A percentile compares a stretch with the other conserved stretches of the same genome.
Conservation (phyloP, 2,329 filamentous ascomycete species). For the Coniochaeta sp. region DNA sequence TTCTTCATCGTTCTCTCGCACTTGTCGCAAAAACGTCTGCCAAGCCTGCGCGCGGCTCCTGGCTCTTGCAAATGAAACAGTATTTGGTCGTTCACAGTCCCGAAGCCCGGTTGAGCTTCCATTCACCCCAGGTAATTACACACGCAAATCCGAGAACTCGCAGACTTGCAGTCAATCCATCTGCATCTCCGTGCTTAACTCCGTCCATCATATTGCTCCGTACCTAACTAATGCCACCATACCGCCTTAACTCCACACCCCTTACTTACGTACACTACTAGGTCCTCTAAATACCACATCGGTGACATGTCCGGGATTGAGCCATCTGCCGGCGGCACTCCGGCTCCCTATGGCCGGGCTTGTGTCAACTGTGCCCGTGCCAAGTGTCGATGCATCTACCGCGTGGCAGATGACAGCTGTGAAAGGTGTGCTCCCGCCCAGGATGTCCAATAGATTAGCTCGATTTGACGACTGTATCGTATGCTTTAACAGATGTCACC, state of each 20-base stretch:
- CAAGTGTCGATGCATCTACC: constrained; percentile 41
- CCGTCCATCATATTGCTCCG: not conserved
- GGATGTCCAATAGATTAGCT: not conserved
- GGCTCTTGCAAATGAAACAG: not conserved
- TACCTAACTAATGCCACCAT: not conserved
- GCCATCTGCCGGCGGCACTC: not conserved
- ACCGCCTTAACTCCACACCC: not conserved
- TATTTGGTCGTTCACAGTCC: not conserved
- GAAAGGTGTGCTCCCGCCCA: constrained; percentile 17
- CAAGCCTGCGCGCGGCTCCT: not conserved
- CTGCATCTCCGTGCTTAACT: not conserved
- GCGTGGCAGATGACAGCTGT: constrained; percentile 18
- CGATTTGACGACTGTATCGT: not conserved
- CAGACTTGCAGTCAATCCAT: not conserved
- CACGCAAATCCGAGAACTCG: not conserved
- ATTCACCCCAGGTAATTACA: too few species aligned
- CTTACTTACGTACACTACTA: not conserved
- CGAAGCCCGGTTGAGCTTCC: not conserved
- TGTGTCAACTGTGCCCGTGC: constrained; percentile 38
- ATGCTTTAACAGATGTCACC: constrained; percentile 20
- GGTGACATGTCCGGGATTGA: not conserved
- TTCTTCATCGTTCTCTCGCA: not conserved
- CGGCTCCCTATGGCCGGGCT: constrained; percentile 29
- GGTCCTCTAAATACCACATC: too few species aligned
- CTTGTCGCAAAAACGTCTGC: too few species aligned